A percentile compares a stretch with the other conserved stretches of the same genome.
These are phyloP conservation scores for Rhodotorula sp. DNA, from an alignment of 1,284 basidiomycete species.

Conservation along the genomic window DNA sequence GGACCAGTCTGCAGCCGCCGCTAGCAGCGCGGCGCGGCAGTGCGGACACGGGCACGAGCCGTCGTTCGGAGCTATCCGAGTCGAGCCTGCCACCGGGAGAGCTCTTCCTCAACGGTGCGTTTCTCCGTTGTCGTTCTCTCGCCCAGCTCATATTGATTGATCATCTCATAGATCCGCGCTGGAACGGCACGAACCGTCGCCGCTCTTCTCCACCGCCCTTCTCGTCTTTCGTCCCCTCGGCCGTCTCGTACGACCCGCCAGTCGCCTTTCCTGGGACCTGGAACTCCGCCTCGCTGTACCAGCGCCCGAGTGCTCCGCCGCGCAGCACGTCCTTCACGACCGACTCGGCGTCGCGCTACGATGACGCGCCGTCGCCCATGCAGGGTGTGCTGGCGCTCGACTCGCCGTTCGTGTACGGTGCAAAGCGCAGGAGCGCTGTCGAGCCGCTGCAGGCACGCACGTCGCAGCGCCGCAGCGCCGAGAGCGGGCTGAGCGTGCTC, in stretches of 20 bases:
- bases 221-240: not conserved
- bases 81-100: not conserved
- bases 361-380: not conserved
- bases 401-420: constrained; percentile 3
- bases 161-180: not conserved
- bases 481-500: constrained; percentile 9
- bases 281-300: no score
- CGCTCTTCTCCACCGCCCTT: constrained; percentile 9
- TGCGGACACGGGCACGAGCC: not conserved
- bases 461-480: not conserved
- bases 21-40: not conserved
- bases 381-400: not conserved
- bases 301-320: not conserved
- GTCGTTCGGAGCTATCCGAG: not conserved
- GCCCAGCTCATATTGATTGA: accelerated
- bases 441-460: no score
- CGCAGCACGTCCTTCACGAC: not conserved
- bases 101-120: constrained; percentile 11
- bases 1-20: not conserved
- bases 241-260: constrained; percentile 10
- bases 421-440: not conserved
- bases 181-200: not conserved
- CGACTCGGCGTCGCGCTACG: constrained; percentile 9
- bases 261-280: not conserved
- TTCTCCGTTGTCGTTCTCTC: not conserved